phyloP scores from a whole-genome alignment of 495 filamentous ascomycete species.

The Trichoderma erinaceum region DNA sequence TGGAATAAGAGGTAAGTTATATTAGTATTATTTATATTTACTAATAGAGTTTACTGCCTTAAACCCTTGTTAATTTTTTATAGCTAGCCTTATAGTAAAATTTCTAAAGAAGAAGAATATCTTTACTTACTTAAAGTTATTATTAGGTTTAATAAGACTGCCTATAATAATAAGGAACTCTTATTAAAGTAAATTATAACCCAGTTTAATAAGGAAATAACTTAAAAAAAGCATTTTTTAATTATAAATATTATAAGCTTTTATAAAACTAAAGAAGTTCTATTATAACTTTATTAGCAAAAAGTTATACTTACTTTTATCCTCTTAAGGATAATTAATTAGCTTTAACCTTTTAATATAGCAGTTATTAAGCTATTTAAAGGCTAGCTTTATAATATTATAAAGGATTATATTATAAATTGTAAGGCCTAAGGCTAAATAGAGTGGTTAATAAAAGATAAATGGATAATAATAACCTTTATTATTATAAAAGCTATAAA shows the following conservation, averaged over 20 bases:
- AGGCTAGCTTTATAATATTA: background rate
- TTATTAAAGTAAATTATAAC: conserved; percentile 2
- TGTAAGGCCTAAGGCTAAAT: background rate
- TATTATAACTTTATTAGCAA: no score
- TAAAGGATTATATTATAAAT: background rate
- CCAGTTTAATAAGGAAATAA: background rate
- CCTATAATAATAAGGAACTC: background rate
- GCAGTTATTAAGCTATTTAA: background rate
- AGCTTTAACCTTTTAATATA: background rate
- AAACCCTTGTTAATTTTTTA: background rate
- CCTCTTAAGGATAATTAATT: conserved; percentile 1
- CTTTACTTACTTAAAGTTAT: background rate
- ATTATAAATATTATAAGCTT: no score
- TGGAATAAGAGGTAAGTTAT: background rate
- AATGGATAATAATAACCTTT: background rate
- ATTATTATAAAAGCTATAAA: background rate
- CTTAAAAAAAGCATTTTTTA: background rate
- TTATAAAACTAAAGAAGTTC: no score
- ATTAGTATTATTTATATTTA: background rate
- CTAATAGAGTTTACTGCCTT: background rate
- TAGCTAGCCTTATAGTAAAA: background rate
- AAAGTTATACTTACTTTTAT: background rate
- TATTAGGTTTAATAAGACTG: conserved; percentile 10
- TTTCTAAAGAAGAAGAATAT: background rate
- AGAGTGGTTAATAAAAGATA: background rate